These are phyloP conservation scores for Hemileia vastatrix DNA, from an alignment of 1,284 basidiomycete species.

Conservation along the genomic window DNA sequence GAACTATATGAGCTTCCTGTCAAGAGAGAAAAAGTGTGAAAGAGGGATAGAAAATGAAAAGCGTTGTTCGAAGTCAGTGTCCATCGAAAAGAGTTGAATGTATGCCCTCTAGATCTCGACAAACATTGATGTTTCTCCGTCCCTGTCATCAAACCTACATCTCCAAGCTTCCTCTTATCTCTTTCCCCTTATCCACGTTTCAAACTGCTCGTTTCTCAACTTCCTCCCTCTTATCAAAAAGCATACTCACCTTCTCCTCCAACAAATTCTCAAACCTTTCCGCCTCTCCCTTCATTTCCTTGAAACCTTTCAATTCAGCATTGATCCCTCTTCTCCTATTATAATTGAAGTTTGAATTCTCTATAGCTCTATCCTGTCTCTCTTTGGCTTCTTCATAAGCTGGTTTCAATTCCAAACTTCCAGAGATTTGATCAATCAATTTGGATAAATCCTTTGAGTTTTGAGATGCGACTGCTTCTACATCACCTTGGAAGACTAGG, in stretches of 20 bases:
- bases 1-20: constrained; percentile 69
- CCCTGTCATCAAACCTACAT: neutral
- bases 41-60: constrained; percentile 17
- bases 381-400: constrained; percentile 85
- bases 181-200: neutral
- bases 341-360: constrained; percentile 86
- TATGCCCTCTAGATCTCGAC: neutral
- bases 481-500: constrained; percentile 98
- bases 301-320: constrained; percentile 91
- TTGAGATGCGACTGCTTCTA: constrained; percentile 93
- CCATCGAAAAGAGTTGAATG: no score
- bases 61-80: neutral
- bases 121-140: neutral
- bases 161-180: neutral
- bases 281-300: constrained; percentile 89
- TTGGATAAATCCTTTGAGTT: constrained; percentile 77
- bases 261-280: constrained; percentile 73
- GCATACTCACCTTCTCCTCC: constrained; percentile 55
- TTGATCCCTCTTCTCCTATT: constrained; percentile 83
- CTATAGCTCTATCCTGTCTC: constrained; percentile 77
- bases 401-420: constrained; percentile 66
- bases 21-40: neutral
- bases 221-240: neutral
- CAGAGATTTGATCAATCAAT: constrained; percentile 90
- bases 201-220: no score